Base-by-base conservation (phyloP, 2,329 filamentous ascomycete species). In the Scytalidium lignicola region DNA sequence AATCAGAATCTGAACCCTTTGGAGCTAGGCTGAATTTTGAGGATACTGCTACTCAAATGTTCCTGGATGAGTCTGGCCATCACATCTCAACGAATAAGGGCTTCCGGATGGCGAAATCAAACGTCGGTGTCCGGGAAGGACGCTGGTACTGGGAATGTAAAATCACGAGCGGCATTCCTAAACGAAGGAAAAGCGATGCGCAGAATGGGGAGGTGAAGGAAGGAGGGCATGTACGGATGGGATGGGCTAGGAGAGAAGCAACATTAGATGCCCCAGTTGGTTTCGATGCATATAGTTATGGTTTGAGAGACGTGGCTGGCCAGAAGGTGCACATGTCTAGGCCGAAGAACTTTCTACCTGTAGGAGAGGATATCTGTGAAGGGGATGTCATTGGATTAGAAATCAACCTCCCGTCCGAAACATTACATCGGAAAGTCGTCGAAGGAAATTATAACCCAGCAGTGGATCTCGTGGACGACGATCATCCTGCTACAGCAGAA, bases 361-460 rank as follows among this genome's bases (percentile, higher is more conserved):
- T 85, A 1, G 85, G 85, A 43, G 86, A 92, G 65, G 81, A 90
- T 49, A 82, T 97, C 46, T 78, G 80, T 41, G 90, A 96, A 67
- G 93, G 92, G 41, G 93, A 99, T 66, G 89, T 99, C 9, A 88
- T 99, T 50, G 93, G 93, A 3, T 74, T 99, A 41, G 90, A 97
- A 66, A 95, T 96, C 53, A 89, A 87, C 55, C 79, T 99, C 1
- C 93, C 93, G 0, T 88, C 90, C 0, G 82, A 97, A 52, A 77
- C 82, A 2, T 72, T 96, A 9, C 95, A 99, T 62, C 83, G 88
- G 52, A 96, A 95, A 67, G 81, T 97, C 23, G 88, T 95, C 26
- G 80, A 86, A 49, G 90, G 90, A 9, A 83, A 86, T 43, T 96
- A 92, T 71, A 95, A 96, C 62, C 89, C 90, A 1, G 83, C 88